phyloP scores from a whole-genome alignment of 2,329 filamentous ascomycete genomes.

The Aspergillus oerlinghausenensis region DNA sequence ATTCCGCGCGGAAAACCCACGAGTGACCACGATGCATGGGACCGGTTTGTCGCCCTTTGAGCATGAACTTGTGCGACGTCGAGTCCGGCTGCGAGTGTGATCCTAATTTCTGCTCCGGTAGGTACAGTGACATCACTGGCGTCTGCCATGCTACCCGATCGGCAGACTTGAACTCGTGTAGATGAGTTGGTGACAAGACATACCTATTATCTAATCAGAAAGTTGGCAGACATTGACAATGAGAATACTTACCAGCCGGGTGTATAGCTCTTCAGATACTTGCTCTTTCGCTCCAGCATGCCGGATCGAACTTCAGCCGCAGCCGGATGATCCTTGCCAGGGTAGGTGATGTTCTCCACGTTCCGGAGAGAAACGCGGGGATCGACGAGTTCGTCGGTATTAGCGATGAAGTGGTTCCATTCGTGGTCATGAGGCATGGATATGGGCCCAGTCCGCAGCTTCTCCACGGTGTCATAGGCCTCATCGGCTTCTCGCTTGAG shows the following conservation, averaged over 20 bases:
- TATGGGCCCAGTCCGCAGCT: constrained; percentile 77
- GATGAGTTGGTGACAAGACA: constrained; percentile 89
- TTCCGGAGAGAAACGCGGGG: constrained; percentile 73
- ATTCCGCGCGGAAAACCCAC: constrained; percentile 65
- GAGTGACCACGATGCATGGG: constrained; percentile 77
- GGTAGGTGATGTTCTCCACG: constrained; percentile 81
- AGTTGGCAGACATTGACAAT: background rate
- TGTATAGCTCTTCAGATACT: constrained; percentile 96
- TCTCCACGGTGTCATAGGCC: constrained; percentile 70
- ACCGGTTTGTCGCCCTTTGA: constrained; percentile 92
- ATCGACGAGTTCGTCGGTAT: constrained; percentile 81
- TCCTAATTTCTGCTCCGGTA: constrained; percentile 91
- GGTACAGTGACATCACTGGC: constrained; percentile 92
- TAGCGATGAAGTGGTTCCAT: constrained; percentile 77
- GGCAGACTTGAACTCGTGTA: constrained; percentile 98
- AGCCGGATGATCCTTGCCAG: constrained; percentile 79
- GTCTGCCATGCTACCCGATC: constrained; percentile 77
- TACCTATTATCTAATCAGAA: constrained; percentile 57
- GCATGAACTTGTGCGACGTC: constrained; percentile 93
- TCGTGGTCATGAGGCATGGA: constrained; percentile 93
- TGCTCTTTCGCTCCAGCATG: constrained; percentile 94
- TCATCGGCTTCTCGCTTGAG: constrained; percentile 87
- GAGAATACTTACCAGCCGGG: constrained; percentile 71
- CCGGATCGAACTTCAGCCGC: constrained; percentile 82
- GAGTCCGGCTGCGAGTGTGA: constrained; percentile 79